These are phyloP conservation scores for Daldinia bambusicola DNA, from an alignment of 495 filamentous ascomycete species.

Conservation along the genomic window DNA sequence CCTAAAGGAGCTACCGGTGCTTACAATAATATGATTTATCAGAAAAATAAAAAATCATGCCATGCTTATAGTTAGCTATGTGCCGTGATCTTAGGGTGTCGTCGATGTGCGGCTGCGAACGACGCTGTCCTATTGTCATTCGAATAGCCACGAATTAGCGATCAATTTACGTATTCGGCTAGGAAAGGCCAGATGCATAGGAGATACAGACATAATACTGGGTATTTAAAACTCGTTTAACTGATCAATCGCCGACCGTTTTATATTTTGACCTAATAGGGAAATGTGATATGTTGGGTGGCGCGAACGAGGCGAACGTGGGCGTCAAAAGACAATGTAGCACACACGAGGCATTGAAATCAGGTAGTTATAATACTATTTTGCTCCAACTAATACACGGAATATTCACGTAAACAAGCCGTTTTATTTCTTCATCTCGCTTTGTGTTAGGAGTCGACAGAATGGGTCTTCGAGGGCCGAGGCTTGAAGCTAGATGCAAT, in stretches of 20 bases:
- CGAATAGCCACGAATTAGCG: not conserved
- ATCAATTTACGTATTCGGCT: not conserved
- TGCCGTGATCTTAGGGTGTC: not conserved
- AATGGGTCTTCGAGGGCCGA: not conserved
- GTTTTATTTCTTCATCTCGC: not conserved
- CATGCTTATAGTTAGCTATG: not conserved
- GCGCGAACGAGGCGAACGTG: not conserved
- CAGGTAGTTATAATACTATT: not conserved
- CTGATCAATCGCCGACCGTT: not conserved
- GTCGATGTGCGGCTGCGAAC: slow-evolving; percentile 12
- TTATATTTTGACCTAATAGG: not conserved
- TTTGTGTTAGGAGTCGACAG: not conserved
- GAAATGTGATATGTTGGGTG: slow-evolving; percentile 5
- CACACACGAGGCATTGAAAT: not conserved
- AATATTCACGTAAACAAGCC: not conserved
- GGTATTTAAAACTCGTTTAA: not conserved
- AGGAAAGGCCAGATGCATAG: not conserved
- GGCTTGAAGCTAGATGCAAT: not conserved
- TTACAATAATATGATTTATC: slow-evolving; percentile 15
- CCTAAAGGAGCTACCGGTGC: not conserved
- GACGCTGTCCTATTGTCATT: not conserved
- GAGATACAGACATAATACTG: not conserved
- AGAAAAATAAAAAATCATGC: not conserved
- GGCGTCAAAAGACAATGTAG: not conserved
- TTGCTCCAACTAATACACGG: not conserved